Conservation (phyloP, 176 grass and related monocot genomes). For the Pontederia crassipes region DNA sequence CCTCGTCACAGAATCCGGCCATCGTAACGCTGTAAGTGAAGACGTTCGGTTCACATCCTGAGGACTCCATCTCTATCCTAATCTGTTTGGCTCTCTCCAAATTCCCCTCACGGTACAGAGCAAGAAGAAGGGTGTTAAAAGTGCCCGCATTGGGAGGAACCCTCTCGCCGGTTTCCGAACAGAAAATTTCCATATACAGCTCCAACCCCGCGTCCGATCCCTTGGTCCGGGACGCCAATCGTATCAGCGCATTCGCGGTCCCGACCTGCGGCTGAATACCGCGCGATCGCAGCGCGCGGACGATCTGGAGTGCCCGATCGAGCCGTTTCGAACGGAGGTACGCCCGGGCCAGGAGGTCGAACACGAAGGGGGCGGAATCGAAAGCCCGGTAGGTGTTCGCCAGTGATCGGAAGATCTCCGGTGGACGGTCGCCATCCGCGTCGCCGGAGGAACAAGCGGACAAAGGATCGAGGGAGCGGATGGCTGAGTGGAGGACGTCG, state of each 20-base stretch:
- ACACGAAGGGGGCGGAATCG: conserved; percentile 21
- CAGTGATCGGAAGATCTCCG: conserved; percentile 10
- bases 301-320: conserved; percentile 17
- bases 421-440: neutral
- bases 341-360: conserved; percentile 16
- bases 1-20: conserved; percentile 24
- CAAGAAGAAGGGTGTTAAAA: conserved; percentile 46
- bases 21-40: conserved; percentile 42
- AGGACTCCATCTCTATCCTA: conserved; percentile 27
- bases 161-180: conserved; percentile 6
- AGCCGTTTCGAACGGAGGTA: conserved; percentile 8
- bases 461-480: neutral
- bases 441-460: neutral
- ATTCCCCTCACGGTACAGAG: conserved; percentile 29
- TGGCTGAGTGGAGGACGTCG: neutral
- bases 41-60: conserved; percentile 34
- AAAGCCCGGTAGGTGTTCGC: conserved; percentile 6
- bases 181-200: conserved; percentile 35
- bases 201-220: conserved; percentile 25
- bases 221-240: neutral
- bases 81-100: conserved; percentile 18
- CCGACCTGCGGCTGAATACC: conserved; percentile 9
- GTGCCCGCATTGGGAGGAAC: conserved; percentile 20
- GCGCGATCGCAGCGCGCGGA: conserved; percentile 3
- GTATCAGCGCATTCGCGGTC: conserved; percentile 16